phyloP scores from a whole-genome alignment of 331 rosid genomes.

The Quercus phellos region DNA sequence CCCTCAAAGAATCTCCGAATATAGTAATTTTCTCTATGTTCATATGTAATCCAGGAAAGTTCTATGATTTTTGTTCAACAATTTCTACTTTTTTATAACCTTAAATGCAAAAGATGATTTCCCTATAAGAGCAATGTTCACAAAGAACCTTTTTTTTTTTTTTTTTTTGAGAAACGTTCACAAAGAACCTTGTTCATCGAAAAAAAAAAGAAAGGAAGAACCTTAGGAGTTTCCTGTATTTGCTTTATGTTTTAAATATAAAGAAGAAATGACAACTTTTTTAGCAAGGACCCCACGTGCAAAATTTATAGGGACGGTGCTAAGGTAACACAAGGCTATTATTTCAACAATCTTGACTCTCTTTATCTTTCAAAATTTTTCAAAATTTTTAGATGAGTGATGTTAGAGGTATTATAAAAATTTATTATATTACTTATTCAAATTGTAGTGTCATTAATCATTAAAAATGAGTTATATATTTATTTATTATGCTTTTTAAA shows the following conservation, averaged over 20 bases:
- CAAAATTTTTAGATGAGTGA: rapidly evolving
- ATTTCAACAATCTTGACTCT: neutral
- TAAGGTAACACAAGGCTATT: neutral
- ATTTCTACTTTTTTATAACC: conserved; percentile 22
- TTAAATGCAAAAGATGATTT: conserved; percentile 23
- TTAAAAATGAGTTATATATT: too few relatives aligned
- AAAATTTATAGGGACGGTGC: neutral
- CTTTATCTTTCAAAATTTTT: too few relatives aligned
- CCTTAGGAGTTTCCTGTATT: neutral
- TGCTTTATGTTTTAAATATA: neutral
- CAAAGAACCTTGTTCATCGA: too few relatives aligned
- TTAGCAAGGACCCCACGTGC: conserved; percentile 9
- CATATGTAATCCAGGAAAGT: conserved; percentile 11
- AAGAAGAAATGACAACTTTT: conserved; percentile 6
- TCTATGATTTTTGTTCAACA: conserved; percentile 8
- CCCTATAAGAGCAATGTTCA: neutral
- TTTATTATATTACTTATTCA: too few relatives aligned
- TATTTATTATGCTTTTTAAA: too few relatives aligned
- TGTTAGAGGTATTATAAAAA: too few relatives aligned
- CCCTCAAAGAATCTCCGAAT: conserved; percentile 19
- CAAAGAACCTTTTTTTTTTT: neutral
- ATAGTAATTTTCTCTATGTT: neutral
- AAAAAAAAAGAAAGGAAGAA: neutral
- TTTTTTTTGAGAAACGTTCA: neutral
- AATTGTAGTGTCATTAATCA: too few relatives aligned